These are phyloP conservation scores for Monascus purpureus DNA, from an alignment of 495 filamentous ascomycete genomes.

Conservation along the genomic window DNA sequence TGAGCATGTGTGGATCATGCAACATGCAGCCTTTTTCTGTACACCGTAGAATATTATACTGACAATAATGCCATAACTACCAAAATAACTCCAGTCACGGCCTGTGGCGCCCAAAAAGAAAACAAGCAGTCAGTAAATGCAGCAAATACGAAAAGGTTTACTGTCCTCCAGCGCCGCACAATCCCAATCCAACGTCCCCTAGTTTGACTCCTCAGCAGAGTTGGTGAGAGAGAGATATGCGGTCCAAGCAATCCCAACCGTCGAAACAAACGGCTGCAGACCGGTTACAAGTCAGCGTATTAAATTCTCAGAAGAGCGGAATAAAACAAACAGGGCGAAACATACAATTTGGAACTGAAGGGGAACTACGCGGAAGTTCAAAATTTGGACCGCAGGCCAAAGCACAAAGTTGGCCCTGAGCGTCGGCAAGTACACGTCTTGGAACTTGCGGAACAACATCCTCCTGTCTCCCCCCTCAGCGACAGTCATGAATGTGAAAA, in stretches of 20 bases:
- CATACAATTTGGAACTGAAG: constrained; percentile 94
- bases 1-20: too few relatives aligned
- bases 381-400: constrained; percentile 90
- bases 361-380: constrained; percentile 93
- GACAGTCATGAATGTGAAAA: constrained; percentile 95
- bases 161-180: too few relatives aligned
- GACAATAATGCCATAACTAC: too few relatives aligned
- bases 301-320: neutral
- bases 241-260: constrained; percentile 97
- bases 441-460: constrained; percentile 71
- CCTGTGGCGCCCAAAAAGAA: too few relatives aligned
- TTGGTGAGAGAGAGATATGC: constrained; percentile 94
- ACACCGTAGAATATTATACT: too few relatives aligned
- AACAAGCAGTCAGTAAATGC: too few relatives aligned
- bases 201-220: constrained; percentile 53
- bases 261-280: constrained; percentile 83
- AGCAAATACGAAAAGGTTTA: too few relatives aligned
- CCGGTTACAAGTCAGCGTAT: constrained; percentile 1
- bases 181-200: too few relatives aligned
- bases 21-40: too few relatives aligned
- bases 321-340: constrained; percentile 6
- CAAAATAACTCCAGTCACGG: too few relatives aligned
- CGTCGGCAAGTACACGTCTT: constrained; percentile 84
- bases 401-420: constrained; percentile 93
- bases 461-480: constrained; percentile 83